These are phyloP conservation scores for Hanseniaspora occidentalis DNA, from an alignment of 805 yeast genomes.

Conservation along the genomic window DNA sequence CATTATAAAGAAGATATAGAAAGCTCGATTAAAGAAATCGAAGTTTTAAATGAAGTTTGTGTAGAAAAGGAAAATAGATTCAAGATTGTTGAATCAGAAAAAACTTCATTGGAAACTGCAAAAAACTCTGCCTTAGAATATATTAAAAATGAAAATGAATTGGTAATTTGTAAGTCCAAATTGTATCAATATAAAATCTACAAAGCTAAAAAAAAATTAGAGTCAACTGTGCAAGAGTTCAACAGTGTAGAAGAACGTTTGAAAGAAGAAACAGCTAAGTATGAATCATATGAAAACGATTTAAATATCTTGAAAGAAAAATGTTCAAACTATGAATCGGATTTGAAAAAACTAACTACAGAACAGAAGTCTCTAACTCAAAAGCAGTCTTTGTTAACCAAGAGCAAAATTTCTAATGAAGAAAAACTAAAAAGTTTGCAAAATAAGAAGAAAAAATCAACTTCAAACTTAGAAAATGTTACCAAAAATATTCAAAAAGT, in stretches of 20 bases:
- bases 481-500: conserved; percentile 26
- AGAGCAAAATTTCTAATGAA: conserved; percentile 45
- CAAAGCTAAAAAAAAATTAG: conserved; percentile 30
- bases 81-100: conserved; percentile 68
- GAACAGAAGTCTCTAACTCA: conserved; percentile 18
- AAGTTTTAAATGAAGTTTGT: conserved; percentile 67
- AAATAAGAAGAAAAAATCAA: conserved; percentile 34
- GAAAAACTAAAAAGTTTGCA: conserved; percentile 62
- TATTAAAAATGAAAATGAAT: conserved; percentile 49
- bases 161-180: conserved; percentile 39
- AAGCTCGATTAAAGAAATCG: conserved; percentile 44
- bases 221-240: conserved; percentile 26
- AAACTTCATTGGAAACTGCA: conserved; percentile 44
- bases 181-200: conserved; percentile 40
- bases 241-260: conserved; percentile 31
- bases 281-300: conserved; percentile 29
- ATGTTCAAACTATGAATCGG: conserved; percentile 14
- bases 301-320: conserved; percentile 22
- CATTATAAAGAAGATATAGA: conserved; percentile 70
- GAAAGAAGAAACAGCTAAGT: conserved; percentile 30
- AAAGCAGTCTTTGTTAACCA: conserved; percentile 14
- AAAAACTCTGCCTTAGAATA: conserved; percentile 60
- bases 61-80: conserved; percentile 70
- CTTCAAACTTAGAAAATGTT: conserved; percentile 28
- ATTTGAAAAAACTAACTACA: conserved; percentile 18